A percentile compares a stretch with the other conserved stretches of the same genome.
Conservation (phyloP, 1,139 yeast genomes). For the Taiozyma sp. region DNA sequence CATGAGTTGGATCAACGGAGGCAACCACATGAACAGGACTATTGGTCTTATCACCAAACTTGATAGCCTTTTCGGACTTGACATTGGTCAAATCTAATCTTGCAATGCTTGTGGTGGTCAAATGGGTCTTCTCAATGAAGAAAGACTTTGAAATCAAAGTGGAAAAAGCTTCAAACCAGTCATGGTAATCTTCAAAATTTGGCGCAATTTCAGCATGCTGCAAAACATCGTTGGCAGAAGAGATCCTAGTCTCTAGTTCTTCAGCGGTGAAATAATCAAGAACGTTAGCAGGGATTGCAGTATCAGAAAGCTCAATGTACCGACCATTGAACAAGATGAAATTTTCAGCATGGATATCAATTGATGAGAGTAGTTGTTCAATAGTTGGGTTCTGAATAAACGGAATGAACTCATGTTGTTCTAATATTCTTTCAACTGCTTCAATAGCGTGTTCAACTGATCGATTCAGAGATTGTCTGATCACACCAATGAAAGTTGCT, state of each 20-base stretch:
- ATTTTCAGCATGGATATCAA: conserved; percentile 8
- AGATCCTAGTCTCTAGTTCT: conserved; percentile 35
- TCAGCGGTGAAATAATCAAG: conserved; percentile 30
- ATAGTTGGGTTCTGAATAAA: conserved; percentile 2
- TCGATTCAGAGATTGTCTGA: conserved; percentile 13
- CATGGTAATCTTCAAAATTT: conserved; percentile 18
- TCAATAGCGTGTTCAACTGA: conserved; percentile 15
- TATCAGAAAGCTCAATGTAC: conserved; percentile 31
- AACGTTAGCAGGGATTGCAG: conserved; percentile 20
- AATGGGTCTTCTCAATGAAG: conserved; percentile 25
- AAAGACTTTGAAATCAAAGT: conserved; percentile 42
- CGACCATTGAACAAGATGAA: conserved; percentile 36
- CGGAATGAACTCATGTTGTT: conserved; percentile 9
- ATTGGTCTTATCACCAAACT: conserved; percentile 19
- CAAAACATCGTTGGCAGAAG: conserved; percentile 20
- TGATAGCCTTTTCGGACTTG: conserved; percentile 18
- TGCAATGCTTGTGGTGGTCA: conserved; percentile 25
- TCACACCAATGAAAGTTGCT: conserved; percentile 16
- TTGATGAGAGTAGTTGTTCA: conserved; percentile 3
- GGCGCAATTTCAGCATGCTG: conserved; percentile 2
- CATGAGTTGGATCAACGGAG: conserved; percentile 68
- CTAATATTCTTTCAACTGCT: conserved; percentile 8
- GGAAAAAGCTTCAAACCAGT: conserved; percentile 44
- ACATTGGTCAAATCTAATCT: conserved; percentile 38
- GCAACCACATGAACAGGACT: conserved; percentile 46